These are phyloP conservation scores for Sicyos edulis DNA, from an alignment of 306 rosid genomes.

Conservation along the genomic window DNA sequence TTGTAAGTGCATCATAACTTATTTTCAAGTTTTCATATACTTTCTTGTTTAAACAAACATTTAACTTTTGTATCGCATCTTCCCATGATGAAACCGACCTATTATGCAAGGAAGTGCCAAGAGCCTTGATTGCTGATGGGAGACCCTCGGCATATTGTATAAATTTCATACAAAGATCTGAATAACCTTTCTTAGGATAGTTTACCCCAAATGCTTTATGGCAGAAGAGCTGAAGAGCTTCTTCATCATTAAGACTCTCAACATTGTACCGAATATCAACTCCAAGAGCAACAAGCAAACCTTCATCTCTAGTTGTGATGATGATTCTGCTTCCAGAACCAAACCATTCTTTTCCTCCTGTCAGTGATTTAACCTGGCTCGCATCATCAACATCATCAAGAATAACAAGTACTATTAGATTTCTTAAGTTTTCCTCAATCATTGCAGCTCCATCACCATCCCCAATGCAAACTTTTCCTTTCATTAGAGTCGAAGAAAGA, in stretches of 20 bases:
- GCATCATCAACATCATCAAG: slow-evolving; percentile 18
- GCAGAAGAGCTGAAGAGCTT: slow-evolving; percentile 16
- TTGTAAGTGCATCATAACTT: slow-evolving; percentile 17
- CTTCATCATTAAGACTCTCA: slow-evolving; percentile 10
- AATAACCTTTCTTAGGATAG: background rate
- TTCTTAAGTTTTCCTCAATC: background rate
- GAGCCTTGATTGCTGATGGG: slow-evolving; percentile 14
- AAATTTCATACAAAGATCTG: background rate
- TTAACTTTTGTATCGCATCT: slow-evolving; percentile 2
- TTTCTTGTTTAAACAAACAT: background rate
- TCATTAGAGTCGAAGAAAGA: slow-evolving; percentile 11
- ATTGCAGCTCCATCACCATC: background rate
- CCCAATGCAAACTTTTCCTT: background rate
- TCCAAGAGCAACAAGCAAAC: slow-evolving; percentile 6
- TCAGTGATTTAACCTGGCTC: background rate
- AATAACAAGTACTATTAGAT: slow-evolving; percentile 16
- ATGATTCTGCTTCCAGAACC: slow-evolving; percentile 19
- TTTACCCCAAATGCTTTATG: slow-evolving; percentile 9
- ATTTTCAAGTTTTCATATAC: slow-evolving; percentile 13
- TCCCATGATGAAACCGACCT: background rate
- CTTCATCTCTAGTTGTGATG: slow-evolving; percentile 21
- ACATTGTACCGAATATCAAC: slow-evolving; percentile 16
- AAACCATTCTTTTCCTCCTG: slow-evolving; percentile 15
- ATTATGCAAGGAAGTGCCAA: background rate
- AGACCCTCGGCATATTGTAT: slow-evolving; percentile 15